Conservation (phyloP, 306 rosid species). For the Castanea crenata region DNA sequence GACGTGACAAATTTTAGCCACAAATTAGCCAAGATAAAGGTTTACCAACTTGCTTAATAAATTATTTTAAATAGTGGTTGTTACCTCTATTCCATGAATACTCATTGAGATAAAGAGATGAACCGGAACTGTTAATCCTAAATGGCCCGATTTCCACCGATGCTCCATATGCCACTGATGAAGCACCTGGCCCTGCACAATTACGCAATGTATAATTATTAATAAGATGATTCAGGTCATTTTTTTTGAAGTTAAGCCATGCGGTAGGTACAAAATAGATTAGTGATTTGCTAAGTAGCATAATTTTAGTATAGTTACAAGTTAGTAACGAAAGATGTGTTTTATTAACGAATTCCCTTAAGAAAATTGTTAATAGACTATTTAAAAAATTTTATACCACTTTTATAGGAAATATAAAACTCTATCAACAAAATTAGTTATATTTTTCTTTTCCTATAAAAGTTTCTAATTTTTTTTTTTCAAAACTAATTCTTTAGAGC, state of each 20-base stretch:
- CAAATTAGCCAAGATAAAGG: neutral
- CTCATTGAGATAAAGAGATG: constrained; percentile 65
- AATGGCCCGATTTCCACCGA: constrained; percentile 95
- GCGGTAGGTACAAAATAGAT: neutral
- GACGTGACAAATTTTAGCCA: neutral
- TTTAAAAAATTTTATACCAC: no score
- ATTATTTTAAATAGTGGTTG: neutral
- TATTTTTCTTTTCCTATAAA: no score
- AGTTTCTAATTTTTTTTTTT: no score
- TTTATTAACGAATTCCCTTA: no score
- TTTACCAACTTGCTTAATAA: neutral
- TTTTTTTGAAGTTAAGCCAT: neutral
- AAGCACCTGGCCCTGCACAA: constrained; percentile 78
- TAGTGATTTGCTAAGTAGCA: no score
- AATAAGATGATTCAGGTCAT: neutral
- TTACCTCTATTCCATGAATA: constrained; percentile 77
- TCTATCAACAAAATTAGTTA: no score
- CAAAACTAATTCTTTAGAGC: no score
- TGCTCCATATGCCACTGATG: constrained; percentile 87
- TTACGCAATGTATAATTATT: neutral
- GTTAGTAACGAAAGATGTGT: no score
- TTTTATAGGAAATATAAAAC: no score
- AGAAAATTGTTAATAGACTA: no score
- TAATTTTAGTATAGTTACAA: no score
- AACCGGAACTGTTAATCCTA: constrained; percentile 53